Base-by-base conservation (phyloP, 306 rosid genomes). In the Nissolia schottii region DNA sequence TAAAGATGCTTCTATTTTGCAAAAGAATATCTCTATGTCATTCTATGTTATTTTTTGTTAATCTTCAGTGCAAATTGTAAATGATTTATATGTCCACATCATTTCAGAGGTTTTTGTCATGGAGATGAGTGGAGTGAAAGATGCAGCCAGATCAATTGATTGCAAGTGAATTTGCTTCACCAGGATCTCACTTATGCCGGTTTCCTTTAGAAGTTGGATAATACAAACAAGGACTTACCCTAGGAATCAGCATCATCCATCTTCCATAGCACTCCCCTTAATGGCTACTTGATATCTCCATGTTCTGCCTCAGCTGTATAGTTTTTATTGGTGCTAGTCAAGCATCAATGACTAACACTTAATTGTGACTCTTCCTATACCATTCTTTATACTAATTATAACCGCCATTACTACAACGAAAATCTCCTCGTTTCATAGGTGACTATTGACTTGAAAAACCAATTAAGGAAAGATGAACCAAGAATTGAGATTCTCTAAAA, bases 121-220 rank as follows among this genome's bases (percentile, higher is more conserved):
- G 74, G 67, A 64, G 84, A 67, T 75, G 25, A 79, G 63, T 38
- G 77, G 58, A 61, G 83, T 77, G 64, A 56, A 74, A 74, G 67
- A 49, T 84, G 79, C 70, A 20, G 45, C 48, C 45, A 34, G 78
- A 59, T 35, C 7, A 58, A 43, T 40, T 51, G 73, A 27, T 74
- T 80, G 72, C 79, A 64, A 43, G 37, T 27, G 76, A 72, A 41
- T 50, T 56, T 54, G 64, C 64, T 28, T 64, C 49, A 54, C 49
- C 23, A 60, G 67, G 77, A 68, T 31, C 64, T 79, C 70, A 41
- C 76, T 63, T 24, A 18, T 25, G 16, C 40, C 20, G 64, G 81
- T 49, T 29, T 79, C 74, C 43, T 78, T 62, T 35, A 67, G 74
- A 50, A 76, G 65, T 67, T 60, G 45, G 70, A 48, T 32, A 50